A percentile compares a stretch with the other conserved stretches of the same genome.
These are phyloP conservation scores for Sporothrix pseudoabietina DNA, from an alignment of 2,329 filamentous ascomycete genomes.

Conservation along the genomic window DNA sequence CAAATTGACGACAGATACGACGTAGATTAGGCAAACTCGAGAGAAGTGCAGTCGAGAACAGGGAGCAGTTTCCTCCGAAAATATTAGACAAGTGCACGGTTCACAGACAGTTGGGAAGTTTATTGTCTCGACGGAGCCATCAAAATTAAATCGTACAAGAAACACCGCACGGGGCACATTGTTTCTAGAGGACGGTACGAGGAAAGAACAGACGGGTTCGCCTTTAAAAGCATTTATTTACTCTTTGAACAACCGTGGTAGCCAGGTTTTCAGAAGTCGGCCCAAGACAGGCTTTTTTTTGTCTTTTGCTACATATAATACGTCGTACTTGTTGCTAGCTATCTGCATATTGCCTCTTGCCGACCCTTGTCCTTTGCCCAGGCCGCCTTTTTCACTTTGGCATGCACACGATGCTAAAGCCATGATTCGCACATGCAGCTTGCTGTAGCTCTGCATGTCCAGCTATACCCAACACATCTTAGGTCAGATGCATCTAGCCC, in stretches of 20 bases:
- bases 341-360: neutral
- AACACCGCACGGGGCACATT: slow-evolving; percentile 1
- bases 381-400: neutral
- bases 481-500: slow-evolving; percentile 11
- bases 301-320: neutral
- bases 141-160: too few species aligned
- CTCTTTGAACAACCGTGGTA: neutral
- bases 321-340: neutral
- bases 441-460: slow-evolving; percentile 12
- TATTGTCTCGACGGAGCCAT: neutral
- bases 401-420: neutral
- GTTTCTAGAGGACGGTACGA: neutral
- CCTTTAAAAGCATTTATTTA: neutral
- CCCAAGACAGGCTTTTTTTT: neutral
- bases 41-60: neutral
- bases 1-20: too few species aligned
- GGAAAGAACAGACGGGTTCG: neutral
- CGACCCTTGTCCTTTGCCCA: neutral
- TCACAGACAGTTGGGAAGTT: too few species aligned
- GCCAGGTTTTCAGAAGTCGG: neutral
- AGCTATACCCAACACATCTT: neutral
- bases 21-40: neutral
- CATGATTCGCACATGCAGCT: neutral
- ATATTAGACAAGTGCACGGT: neutral
- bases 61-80: neutral